Conservation (phyloP, 345 rosid genomes). For the Lumnitzera littorea region DNA sequence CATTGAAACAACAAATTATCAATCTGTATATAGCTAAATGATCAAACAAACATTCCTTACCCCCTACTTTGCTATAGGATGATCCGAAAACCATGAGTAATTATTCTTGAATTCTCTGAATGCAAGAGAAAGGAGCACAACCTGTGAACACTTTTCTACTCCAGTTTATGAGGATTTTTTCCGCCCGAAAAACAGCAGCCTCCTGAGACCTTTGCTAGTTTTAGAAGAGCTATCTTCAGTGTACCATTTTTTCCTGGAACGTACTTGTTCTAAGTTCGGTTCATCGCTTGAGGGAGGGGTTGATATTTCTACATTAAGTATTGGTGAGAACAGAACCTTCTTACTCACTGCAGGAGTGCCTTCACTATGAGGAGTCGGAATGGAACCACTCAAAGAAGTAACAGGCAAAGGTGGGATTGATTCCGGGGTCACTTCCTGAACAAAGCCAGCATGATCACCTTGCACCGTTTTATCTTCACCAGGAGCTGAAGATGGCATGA, state of each 20-base stretch:
- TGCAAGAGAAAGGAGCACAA: slow-evolving; percentile 1
- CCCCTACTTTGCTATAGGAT: neutral
- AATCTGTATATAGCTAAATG: neutral
- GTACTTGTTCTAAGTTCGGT: slow-evolving; percentile 34
- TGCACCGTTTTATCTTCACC: slow-evolving; percentile 24
- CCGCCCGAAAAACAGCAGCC: slow-evolving; percentile 82
- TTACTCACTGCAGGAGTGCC: slow-evolving; percentile 15
- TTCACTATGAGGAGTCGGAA: slow-evolving; percentile 26
- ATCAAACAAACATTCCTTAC: slow-evolving; percentile 1
- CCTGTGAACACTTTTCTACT: neutral
- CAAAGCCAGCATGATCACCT: slow-evolving; percentile 12
- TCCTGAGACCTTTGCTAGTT: slow-evolving; percentile 75
- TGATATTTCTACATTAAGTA: slow-evolving; percentile 51
- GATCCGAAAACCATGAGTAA: neutral
- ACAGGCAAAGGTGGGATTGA: slow-evolving; percentile 26
- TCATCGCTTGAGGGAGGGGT: slow-evolving; percentile 52
- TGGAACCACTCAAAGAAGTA: slow-evolving; percentile 15
- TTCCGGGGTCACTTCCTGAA: slow-evolving; percentile 20
- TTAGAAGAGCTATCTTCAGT: slow-evolving; percentile 61
- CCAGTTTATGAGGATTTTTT: slow-evolving; percentile 19
- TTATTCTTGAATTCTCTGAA: neutral
- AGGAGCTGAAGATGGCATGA: slow-evolving; percentile 18
- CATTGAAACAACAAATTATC: slow-evolving; percentile 1
- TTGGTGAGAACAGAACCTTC: slow-evolving; percentile 21
- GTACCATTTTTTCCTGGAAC: slow-evolving; percentile 84